Evolutionary conservation across 768 basidiomycete species (phyloP).

Genomic region (Coprinopsis cinerea): DNA sequence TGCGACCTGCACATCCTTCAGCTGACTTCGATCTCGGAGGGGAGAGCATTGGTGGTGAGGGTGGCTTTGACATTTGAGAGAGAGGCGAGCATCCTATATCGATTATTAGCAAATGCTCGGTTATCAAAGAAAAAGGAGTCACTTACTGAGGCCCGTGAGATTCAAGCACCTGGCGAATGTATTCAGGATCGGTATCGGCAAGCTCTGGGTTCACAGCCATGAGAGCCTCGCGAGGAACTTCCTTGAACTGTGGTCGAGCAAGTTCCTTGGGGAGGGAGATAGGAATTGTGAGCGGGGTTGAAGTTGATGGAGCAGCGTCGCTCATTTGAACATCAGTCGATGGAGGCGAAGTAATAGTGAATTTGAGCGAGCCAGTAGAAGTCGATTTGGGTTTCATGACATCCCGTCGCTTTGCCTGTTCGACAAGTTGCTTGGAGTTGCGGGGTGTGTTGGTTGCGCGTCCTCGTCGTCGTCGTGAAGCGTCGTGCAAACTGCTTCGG

Average conservation of each 20-base stretch:
- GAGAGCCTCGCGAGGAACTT: slow-evolving; percentile 22
- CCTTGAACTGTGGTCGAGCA: neutral
- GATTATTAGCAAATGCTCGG: slow-evolving; percentile 1
- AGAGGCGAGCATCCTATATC: slow-evolving; percentile 4
- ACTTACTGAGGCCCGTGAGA: slow-evolving; percentile 37
- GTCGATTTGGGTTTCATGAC: neutral
- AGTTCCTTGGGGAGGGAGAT: neutral
- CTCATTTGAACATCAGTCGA: neutral
- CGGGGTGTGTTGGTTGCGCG: neutral
- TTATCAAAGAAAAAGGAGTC: slow-evolving; percentile 1
- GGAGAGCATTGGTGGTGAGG: slow-evolving; percentile 24
- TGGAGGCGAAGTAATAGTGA: neutral
- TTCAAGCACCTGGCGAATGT: slow-evolving; percentile 47
- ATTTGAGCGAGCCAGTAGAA: neutral
- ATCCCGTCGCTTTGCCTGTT: neutral
- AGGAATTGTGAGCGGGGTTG: neutral
- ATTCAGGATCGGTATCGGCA: slow-evolving; percentile 40
- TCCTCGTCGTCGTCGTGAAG: neutral
- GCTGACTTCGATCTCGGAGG: slow-evolving; percentile 36
- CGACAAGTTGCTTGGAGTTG: neutral
- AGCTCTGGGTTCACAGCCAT: slow-evolving; percentile 45
- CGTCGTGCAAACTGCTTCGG: neutral
- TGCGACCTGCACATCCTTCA: slow-evolving; percentile 26
- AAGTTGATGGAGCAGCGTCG: neutral
- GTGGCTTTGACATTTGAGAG: slow-evolving; percentile 7